Base-by-base conservation (phyloP, 2,329 filamentous ascomycete species). In the Cytospora schulzeri region DNA sequence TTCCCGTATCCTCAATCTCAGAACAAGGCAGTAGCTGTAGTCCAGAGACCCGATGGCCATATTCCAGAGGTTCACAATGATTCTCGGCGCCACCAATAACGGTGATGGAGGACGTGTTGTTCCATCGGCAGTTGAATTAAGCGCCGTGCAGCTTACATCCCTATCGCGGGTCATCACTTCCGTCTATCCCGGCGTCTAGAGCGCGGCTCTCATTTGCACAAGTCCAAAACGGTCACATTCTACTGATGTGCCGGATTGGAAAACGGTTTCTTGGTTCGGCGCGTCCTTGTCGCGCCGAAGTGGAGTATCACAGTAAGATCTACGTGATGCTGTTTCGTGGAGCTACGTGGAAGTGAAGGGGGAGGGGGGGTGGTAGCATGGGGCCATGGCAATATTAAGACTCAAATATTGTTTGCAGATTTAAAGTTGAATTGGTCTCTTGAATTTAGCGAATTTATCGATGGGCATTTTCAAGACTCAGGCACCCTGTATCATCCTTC, bases 131-230 rank as follows among this genome's bases (percentile, higher is more conserved):
- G 9, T 48, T 48, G 2, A 11, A 24, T 12, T 48, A 48, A 48
- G 45, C 45, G 45, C 45, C 45, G n/a, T 48, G 45, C 45, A 48
- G n/a, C n/a, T 48, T 14, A 5, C 45, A 24, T 24, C 8, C 24
- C 45, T 22, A 24, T 8, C 45, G 45, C 45, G 9, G 45, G 6
- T 24, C 45, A 14, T 14, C n/a, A 19, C 9, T 41, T 19, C 33
- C 33, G 17, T 48, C 24, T 29, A 52, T 17, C 33, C 62, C 52
- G 57, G 62, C 57, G 62, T 38, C 62, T 64, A 60, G 29, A 64
- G 60, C 52, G 57, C 57, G 57, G 62, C 62, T 64, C 57, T 61
- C 58, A 64, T 64, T 61, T 61, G 62, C 51, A 48, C 28, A 15
- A 17, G 5, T 33, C n/a, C 35, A 24, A 22, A 22, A 24, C 45